These are phyloP conservation scores for Emergomyces pasteurianus DNA, from an alignment of 2,329 filamentous ascomycete species.

Conservation along the genomic window DNA sequence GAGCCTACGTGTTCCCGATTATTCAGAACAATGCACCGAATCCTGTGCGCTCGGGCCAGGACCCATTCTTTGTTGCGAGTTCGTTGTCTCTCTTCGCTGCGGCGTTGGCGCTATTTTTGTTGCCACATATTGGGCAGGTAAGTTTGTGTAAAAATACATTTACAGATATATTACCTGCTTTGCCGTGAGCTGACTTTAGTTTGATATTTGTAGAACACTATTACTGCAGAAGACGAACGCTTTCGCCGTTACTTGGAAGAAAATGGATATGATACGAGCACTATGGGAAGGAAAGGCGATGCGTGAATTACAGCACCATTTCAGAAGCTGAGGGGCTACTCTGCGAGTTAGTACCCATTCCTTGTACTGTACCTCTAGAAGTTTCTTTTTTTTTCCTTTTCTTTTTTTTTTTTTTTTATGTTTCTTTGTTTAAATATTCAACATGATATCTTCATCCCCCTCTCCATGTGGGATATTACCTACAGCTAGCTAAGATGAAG, in stretches of 20 bases:
- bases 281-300: conserved; percentile 34
- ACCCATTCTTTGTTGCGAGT: conserved; percentile 81
- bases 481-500: no score
- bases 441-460: no score
- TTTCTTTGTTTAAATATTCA: no score
- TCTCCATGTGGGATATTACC: no score
- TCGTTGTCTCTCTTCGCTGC: conserved; percentile 66
- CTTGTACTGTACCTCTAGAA: neutral
- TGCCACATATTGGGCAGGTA: conserved; percentile 60
- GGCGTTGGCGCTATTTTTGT: conserved; percentile 49
- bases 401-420: no score
- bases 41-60: conserved; percentile 54
- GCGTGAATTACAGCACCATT: neutral
- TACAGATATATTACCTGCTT: no score
- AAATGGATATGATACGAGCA: conserved; percentile 63
- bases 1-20: conserved; percentile 69
- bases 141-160: neutral
- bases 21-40: conserved; percentile 48
- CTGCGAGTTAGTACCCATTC: neutral
- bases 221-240: conserved; percentile 60
- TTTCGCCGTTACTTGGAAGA: conserved; percentile 63
- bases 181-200: no score
- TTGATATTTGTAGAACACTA: conserved; percentile 53
- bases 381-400: no score
- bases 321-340: no score